Conservation (phyloP, 306 rosid species). For the Comarum palustre region DNA sequence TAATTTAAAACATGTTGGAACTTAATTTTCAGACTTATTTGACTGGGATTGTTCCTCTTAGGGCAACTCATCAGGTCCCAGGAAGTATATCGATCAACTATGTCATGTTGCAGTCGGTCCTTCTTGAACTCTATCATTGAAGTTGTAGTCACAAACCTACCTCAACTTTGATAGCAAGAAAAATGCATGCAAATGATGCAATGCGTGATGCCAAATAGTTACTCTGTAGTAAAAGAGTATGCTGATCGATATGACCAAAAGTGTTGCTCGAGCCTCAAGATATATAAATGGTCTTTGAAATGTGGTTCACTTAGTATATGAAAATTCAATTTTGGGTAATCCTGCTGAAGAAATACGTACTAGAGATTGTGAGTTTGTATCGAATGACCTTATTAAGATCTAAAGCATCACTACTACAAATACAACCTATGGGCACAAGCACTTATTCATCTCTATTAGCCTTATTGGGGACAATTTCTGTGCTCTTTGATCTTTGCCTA, state of each 20-base stretch:
- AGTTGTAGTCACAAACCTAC: neutral
- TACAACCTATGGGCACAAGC: no score
- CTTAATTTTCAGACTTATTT: constrained; percentile 11
- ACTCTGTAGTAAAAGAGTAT: neutral
- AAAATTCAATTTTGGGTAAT: neutral
- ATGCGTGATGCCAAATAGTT: neutral
- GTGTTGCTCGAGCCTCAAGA: no score
- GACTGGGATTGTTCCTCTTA: neutral
- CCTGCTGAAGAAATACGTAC: neutral
- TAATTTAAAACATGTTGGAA: constrained; percentile 25
- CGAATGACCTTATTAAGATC: neutral
- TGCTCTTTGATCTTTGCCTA: no score
- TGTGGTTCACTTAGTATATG: no score
- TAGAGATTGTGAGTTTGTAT: neutral
- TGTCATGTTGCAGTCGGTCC: neutral
- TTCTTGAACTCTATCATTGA: neutral
- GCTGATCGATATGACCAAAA: no score
- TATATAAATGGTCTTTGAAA: no score
- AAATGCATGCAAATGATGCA: neutral
- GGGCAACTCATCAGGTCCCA: neutral
- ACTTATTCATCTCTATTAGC: no score
- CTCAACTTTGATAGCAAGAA: neutral
- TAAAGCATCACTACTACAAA: no score
- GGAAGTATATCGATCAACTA: neutral
- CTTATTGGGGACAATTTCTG: no score